Conservation (phyloP, 352 stramenopile species). For the Blastocystis hominis region DNA sequence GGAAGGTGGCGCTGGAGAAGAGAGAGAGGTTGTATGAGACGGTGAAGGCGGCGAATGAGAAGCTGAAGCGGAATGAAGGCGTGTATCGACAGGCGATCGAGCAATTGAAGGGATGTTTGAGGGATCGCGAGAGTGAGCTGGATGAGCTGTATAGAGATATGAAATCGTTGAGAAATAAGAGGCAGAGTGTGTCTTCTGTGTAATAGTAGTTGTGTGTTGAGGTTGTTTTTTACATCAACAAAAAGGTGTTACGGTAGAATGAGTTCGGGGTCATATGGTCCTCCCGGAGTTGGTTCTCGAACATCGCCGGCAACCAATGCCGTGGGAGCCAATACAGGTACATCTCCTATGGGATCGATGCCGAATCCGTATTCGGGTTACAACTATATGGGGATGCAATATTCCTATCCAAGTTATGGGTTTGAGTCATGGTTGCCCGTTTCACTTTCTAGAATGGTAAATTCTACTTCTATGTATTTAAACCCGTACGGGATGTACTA, state of each 20-base stretch:
- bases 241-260: neutral
- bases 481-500: neutral
- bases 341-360: neutral
- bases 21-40: neutral
- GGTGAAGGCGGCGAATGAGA: neutral
- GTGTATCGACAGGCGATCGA: constrained; percentile 32
- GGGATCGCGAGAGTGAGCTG: constrained; percentile 8
- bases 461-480: neutral
- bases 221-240: neutral
- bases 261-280: neutral
- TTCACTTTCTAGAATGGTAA: neutral
- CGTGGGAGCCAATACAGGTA: neutral
- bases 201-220: constrained; percentile 9
- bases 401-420: neutral
- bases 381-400: neutral
- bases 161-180: neutral
- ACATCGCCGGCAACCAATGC: neutral
- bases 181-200: neutral
- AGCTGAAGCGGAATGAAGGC: constrained; percentile 20
- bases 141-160: constrained; percentile 46
- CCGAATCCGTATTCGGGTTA: neutral
- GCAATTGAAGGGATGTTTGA: constrained; percentile 1
- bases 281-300: neutral
- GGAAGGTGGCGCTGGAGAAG: constrained; percentile 1
- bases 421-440: neutral